phyloP scores from a whole-genome alignment of 1,284 basidiomycete genomes.

The Trametes sp. region DNA sequence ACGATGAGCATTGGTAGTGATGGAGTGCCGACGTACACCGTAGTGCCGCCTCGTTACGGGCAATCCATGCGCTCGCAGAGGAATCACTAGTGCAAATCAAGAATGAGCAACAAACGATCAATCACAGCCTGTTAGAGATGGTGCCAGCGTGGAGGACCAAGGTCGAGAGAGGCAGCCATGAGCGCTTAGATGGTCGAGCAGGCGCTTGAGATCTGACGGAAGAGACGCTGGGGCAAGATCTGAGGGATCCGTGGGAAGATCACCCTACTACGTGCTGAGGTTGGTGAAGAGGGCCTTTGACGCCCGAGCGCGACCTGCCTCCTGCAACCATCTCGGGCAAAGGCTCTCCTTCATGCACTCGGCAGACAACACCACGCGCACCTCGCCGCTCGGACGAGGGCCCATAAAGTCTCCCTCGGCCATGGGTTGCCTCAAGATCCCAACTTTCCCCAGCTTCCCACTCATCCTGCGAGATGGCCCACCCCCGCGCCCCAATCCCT shows the following conservation, averaged over 20 bases:
- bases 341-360: not conserved
- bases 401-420: not conserved
- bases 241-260: conserved; percentile 9
- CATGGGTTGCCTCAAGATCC: not conserved
- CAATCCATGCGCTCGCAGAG: too few species aligned
- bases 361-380: conserved; percentile 1
- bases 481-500: not conserved
- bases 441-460: not conserved
- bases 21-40: too few species aligned
- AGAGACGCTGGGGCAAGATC: not conserved
- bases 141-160: too few species aligned
- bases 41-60: too few species aligned
- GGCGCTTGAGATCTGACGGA: not conserved
- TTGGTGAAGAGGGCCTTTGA: not conserved
- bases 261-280: not conserved
- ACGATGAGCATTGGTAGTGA: too few species aligned
- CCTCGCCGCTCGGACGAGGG: not conserved
- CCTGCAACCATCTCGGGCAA: not conserved
- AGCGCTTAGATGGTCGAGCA: too few species aligned
- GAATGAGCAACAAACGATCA: too few species aligned
- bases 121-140: too few species aligned
- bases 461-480: conserved; percentile 11
- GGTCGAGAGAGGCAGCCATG: too few species aligned
- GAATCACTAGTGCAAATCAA: too few species aligned
- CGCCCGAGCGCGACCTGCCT: not conserved